Conservation (phyloP, 257 asterid genomes). For the Gardenia jasminoides region DNA sequence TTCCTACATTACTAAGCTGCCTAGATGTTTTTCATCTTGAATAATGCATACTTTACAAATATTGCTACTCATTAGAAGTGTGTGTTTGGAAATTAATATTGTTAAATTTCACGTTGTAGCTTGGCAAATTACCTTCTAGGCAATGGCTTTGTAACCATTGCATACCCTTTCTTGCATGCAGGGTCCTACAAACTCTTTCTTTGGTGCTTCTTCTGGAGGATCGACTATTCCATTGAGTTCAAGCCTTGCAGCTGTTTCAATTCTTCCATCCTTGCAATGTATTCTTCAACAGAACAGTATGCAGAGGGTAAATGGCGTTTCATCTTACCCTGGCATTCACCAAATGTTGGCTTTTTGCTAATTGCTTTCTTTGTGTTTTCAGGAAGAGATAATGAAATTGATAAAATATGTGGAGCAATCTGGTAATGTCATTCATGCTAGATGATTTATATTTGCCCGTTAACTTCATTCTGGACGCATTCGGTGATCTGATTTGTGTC, state of each 20-base stretch:
- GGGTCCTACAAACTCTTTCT: conserved; percentile 48
- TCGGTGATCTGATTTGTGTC: neutral
- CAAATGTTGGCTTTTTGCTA: conserved; percentile 28
- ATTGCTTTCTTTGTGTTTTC: conserved; percentile 32
- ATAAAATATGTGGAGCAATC: conserved; percentile 79
- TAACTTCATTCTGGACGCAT: neutral
- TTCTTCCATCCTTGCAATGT: conserved; percentile 75
- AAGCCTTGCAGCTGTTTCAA: conserved; percentile 48
- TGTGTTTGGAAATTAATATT: neutral
- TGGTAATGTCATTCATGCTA: conserved; percentile 44
- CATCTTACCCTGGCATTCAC: conserved; percentile 6
- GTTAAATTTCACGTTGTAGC: conserved; percentile 23
- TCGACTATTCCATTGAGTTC: conserved; percentile 42
- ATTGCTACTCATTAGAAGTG: neutral
- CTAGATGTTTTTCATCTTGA: neutral
- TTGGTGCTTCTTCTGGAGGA: conserved; percentile 46
- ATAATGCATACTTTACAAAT: neutral
- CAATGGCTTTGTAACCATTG: conserved; percentile 40
- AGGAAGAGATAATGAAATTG: conserved; percentile 81
- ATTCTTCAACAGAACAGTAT: conserved; percentile 71
- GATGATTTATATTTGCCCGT: neutral
- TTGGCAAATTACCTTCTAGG: conserved; percentile 27
- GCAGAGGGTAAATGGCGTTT: conserved; percentile 64
- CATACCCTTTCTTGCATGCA: conserved; percentile 34
- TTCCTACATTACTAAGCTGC: neutral